Percentiles rank a stretch among this genome's conserved stretches.
These are phyloP conservation scores for Schizochytrium sp. DNA, from an alignment of 108 stramenopile genomes.

Conservation along the genomic window DNA sequence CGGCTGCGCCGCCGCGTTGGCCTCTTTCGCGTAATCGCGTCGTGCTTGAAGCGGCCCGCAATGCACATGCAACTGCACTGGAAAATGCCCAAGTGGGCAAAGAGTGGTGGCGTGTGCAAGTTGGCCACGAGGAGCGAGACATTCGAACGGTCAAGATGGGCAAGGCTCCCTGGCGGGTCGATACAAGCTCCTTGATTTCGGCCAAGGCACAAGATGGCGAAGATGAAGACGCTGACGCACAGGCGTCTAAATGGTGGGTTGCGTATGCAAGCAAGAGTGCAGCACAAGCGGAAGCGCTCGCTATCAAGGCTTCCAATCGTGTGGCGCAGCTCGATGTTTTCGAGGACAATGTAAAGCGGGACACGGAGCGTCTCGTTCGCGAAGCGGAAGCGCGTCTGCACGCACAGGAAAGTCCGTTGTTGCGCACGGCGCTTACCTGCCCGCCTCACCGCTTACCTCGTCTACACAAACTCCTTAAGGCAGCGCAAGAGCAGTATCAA, in stretches of 20 bases:
- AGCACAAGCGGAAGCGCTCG: background rate
- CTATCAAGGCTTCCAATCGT: background rate
- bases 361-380: background rate
- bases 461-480: background rate
- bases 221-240: background rate
- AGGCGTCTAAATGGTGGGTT: background rate
- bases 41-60: background rate
- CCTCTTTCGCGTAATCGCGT: background rate
- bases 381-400: background rate
- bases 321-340: background rate
- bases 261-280: background rate
- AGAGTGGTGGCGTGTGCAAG: conserved; percentile 10
- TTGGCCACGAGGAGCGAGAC: background rate
- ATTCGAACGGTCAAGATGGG: background rate
- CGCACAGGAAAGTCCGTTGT: background rate
- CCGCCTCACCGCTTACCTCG: background rate
- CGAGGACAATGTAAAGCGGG: background rate
- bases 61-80: background rate
- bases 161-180: background rate
- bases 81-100: background rate
- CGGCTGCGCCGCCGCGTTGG: background rate
- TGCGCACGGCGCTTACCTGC: background rate
- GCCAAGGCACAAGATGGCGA: background rate
- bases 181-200: background rate
- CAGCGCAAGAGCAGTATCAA: background rate